These are phyloP conservation scores for Boletus patriciae DNA, from an alignment of 768 basidiomycete species.

Conservation along the genomic window DNA sequence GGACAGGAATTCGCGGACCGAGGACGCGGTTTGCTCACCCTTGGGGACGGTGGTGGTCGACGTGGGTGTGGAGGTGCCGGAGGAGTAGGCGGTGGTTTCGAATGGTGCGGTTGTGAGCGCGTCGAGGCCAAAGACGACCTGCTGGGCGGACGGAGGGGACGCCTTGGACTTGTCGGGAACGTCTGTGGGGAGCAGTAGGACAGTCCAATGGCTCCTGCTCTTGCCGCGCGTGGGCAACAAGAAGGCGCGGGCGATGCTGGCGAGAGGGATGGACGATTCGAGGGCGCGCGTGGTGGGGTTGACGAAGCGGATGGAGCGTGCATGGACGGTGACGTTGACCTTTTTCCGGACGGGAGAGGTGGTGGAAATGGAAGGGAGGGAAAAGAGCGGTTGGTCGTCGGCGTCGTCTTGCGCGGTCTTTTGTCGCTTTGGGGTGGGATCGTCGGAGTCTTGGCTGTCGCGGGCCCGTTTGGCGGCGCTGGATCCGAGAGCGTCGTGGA, in stretches of 20 bases:
- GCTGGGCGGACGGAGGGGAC: conserved; percentile 39
- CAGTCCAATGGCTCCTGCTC: conserved; percentile 68
- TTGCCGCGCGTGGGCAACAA: conserved; percentile 75
- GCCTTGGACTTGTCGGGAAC: conserved; percentile 46
- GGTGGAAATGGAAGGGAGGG: conserved; percentile 64
- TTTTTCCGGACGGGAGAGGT: conserved; percentile 77
- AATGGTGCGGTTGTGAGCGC: conserved; percentile 48
- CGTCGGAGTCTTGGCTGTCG: conserved; percentile 17
- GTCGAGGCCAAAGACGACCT: conserved; percentile 73
- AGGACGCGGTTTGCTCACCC: conserved; percentile 51
- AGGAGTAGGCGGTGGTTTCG: conserved; percentile 43
- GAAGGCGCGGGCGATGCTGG: conserved; percentile 59
- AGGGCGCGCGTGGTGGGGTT: conserved; percentile 49
- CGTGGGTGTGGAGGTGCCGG: conserved; percentile 18
- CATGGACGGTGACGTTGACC: conserved; percentile 60
- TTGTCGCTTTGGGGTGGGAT: conserved; percentile 14
- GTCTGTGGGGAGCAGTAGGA: conserved; percentile 61
- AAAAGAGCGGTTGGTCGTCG: conserved; percentile 51
- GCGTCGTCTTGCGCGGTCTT: conserved; percentile 20
- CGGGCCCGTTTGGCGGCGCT: conserved; percentile 25
- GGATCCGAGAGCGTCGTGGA: conserved; percentile 13
- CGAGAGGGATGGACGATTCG: conserved; percentile 53
- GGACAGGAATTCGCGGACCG: conserved; percentile 52
- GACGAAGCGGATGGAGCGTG: conserved; percentile 50
- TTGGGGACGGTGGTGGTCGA: conserved; percentile 43